A percentile compares a stretch with the other conserved stretches of the same genome.
Evolutionary conservation across 2,329 filamentous ascomycete genomes (phyloP).

Genomic region (Rhexocercosporidium sp.): DNA sequence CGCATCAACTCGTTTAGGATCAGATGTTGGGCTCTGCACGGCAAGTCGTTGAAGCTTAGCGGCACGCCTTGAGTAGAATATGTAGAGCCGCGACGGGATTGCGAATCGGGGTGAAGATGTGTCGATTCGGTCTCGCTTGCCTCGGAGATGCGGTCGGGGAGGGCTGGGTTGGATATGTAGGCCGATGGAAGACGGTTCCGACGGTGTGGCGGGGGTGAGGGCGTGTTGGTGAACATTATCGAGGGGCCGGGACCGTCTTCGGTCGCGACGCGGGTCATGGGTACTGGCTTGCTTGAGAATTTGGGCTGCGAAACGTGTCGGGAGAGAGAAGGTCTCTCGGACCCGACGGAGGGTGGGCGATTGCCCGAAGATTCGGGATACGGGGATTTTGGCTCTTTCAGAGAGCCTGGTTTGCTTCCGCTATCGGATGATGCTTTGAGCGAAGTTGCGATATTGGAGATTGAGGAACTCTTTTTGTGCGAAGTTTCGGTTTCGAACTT

Average conservation of each 20-base stretch:
- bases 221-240: slow-evolving; percentile 73
- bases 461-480: slow-evolving; percentile 24
- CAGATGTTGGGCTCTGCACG: slow-evolving; percentile 82
- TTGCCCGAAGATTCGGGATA: slow-evolving; percentile 3
- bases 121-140: slow-evolving; percentile 18
- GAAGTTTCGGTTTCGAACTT: slow-evolving; percentile 15
- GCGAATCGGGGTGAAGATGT: background rate
- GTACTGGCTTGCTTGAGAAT: slow-evolving; percentile 76
- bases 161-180: slow-evolving; percentile 27
- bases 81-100: slow-evolving; percentile 45
- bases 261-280: slow-evolving; percentile 68
- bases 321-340: slow-evolving; percentile 53
- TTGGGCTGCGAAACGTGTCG: slow-evolving; percentile 62
- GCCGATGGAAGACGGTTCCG: slow-evolving; percentile 36
- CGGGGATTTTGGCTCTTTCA: slow-evolving; percentile 19
- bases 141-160: slow-evolving; percentile 29
- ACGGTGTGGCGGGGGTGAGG: slow-evolving; percentile 34
- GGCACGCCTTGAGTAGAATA: slow-evolving; percentile 68
- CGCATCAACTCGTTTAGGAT: slow-evolving; percentile 86
- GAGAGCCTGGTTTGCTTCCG: slow-evolving; percentile 24
- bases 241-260: slow-evolving; percentile 70
- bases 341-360: slow-evolving; percentile 40
- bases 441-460: slow-evolving; percentile 28
- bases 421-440: slow-evolving; percentile 20
- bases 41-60: slow-evolving; percentile 85